Evolutionary conservation across 768 basidiomycete species (phyloP).

Genomic region (Calocera viscosa): DNA sequence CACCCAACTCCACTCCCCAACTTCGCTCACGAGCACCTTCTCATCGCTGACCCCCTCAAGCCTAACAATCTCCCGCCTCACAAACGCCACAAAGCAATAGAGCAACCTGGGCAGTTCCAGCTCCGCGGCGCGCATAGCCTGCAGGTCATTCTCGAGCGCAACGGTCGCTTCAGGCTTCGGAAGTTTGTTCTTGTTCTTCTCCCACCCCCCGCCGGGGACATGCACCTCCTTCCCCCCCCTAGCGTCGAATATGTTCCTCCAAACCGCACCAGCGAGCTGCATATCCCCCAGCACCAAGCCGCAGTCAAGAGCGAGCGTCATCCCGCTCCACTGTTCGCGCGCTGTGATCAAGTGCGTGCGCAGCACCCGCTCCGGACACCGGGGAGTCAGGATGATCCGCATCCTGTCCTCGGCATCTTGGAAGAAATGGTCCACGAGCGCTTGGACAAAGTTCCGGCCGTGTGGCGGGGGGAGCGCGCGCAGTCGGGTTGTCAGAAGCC

Average conservation of each 20-base stretch:
- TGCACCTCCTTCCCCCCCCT: slow-evolving; percentile 44
- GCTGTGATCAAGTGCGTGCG: slow-evolving; percentile 73
- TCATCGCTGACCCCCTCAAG: slow-evolving; percentile 46
- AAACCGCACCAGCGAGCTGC: slow-evolving; percentile 75
- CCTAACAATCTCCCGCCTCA: slow-evolving; percentile 57
- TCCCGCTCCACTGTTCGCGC: slow-evolving; percentile 80
- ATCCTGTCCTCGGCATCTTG: slow-evolving; percentile 85
- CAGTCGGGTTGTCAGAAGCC: slow-evolving; percentile 78
- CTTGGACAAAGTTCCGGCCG: slow-evolving; percentile 61
- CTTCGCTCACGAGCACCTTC: slow-evolving; percentile 25
- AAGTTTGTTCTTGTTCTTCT: slow-evolving; percentile 30
- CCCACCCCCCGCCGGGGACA: slow-evolving; percentile 41
- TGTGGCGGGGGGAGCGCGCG: slow-evolving; percentile 63
- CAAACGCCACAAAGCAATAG: slow-evolving; percentile 53
- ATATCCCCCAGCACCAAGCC: slow-evolving; percentile 62
- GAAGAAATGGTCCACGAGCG: slow-evolving; percentile 88
- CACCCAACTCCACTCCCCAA: slow-evolving; percentile 23
- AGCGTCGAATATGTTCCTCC: slow-evolving; percentile 83
- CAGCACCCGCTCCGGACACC: slow-evolving; percentile 65
- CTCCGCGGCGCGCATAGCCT: slow-evolving; percentile 26
- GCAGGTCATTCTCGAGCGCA: slow-evolving; percentile 35
- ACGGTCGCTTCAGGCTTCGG: slow-evolving; percentile 17
- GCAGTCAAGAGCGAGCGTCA: slow-evolving; percentile 66
- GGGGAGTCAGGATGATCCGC: slow-evolving; percentile 61
- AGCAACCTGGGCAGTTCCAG: slow-evolving; percentile 64